Conservation (phyloP, 305 asterid species). For the Fraxinus floribunda region DNA sequence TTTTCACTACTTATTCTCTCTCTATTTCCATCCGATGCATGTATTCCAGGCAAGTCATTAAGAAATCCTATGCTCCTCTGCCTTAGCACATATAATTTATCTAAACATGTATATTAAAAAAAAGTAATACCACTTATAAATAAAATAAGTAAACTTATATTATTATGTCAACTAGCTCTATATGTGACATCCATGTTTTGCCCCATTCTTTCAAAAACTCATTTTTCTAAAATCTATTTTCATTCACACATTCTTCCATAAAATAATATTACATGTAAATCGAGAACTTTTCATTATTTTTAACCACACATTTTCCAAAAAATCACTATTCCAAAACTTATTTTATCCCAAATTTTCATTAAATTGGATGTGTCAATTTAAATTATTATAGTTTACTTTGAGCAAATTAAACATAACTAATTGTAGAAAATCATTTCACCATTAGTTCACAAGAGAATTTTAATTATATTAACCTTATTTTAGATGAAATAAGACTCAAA, state of each 20-base stretch:
- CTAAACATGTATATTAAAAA: not conserved
- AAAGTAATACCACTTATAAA: not conserved
- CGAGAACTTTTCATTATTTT: not conserved
- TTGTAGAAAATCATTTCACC: not conserved
- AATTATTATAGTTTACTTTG: not conserved
- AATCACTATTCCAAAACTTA: not conserved
- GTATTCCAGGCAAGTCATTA: not conserved
- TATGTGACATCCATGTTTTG: no score
- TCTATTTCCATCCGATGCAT: not conserved
- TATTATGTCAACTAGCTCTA: not conserved
- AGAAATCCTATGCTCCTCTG: not conserved
- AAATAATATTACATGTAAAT: no score
- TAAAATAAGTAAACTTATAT: not conserved
- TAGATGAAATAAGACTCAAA: not conserved
- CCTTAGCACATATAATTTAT: not conserved
- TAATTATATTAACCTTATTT: not conserved
- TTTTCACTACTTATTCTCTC: not conserved
- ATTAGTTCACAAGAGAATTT: not conserved
- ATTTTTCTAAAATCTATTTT: no score
- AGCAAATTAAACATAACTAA: not conserved
- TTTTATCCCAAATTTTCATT: no score
- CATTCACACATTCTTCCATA: not conserved
- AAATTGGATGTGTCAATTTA: not conserved
- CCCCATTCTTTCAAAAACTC: no score
- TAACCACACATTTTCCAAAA: not conserved